Evolutionary conservation across 305 asterid species (phyloP), one percentile per base, ranked within the genome.

Genomic region (Fraxinus sp.): DNA sequence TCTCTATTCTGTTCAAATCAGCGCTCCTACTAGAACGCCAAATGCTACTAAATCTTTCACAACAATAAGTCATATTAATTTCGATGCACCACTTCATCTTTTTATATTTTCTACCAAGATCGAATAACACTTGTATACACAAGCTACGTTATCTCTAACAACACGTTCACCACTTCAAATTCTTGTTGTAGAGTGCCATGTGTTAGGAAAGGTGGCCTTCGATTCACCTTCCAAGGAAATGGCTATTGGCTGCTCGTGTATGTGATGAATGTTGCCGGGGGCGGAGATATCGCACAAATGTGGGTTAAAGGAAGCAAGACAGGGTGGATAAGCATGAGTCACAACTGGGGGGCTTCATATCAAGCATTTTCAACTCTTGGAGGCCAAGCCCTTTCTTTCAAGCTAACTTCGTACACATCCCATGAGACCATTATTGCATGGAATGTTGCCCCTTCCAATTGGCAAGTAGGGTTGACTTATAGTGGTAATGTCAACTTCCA

Each of bases 271-370:
- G 94, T 92, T 0, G 97, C 85, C 0, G 99, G 98, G 0, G 93
- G 93, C 0, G 99, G 99, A 0, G 99, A 94, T 64, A 78, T 95
- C 0, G 87, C 91, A 1, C 85, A 70, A 85, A 81, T 95, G 91
- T 90, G 90, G 92, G 97, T 95, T 77, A 94, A 95, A 84, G 98
- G 99, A 20, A 90, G 84, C 74, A 90, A 55, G 30, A 94, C 97
- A 4, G 88, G 87, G 7, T 95, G 99, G 99, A 88, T 95, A 0
- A 89, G 89, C 83, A 94, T 95, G 98, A 93, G 98, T 90, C 99
- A 94, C 39, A 95, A 95, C 83, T 95, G 98, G 97, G 98, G 98
- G 6, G 97, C 98, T 85, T 92, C 98, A 2, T 95, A 95, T 81
- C 98, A 93, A 62, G 98, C 98, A 1, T 95, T 92, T 78, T 84